phyloP scores from a whole-genome alignment of 75 land plant species.

The Sequoiadendron giganteum region DNA sequence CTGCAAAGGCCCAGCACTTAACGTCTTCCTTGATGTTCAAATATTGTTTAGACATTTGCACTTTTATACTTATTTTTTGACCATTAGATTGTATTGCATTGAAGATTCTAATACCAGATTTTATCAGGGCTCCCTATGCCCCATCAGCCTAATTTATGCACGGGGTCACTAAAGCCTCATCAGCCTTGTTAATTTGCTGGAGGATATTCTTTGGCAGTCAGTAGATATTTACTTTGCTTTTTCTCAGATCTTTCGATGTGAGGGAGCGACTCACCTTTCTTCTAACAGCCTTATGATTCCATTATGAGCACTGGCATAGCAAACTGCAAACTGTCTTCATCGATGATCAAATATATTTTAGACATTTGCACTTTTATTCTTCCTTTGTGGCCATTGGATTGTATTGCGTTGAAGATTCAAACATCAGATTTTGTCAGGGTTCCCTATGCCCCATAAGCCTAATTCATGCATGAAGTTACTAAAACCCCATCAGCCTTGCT shows the following conservation, averaged over 20 bases:
- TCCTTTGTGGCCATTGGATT: background rate
- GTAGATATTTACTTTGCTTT: too few relatives aligned
- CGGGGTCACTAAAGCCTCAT: background rate
- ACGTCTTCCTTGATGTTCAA: too few relatives aligned
- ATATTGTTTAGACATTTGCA: too few relatives aligned
- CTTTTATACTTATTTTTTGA: background rate
- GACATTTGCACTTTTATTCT: background rate
- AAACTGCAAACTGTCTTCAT: background rate
- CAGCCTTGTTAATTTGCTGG: background rate
- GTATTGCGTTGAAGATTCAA: background rate
- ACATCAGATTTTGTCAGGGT: background rate
- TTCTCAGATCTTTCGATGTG: too few relatives aligned
- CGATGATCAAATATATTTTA: background rate
- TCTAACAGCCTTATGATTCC: background rate
- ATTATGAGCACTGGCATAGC: background rate
- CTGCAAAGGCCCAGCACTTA: too few relatives aligned
- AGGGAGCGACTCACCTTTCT: too few relatives aligned
- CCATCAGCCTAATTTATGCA: background rate
- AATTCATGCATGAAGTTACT: background rate
- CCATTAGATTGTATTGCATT: background rate
- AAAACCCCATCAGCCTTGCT: background rate
- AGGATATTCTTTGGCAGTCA: too few relatives aligned
- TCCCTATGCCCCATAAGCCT: background rate
- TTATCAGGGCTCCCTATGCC: background rate
- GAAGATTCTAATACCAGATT: background rate